Evolutionary conservation across 2,329 filamentous ascomycete species (phyloP), one percentile per base, ranked within the genome.

Genomic region (Sphaerulina populicola): DNA sequence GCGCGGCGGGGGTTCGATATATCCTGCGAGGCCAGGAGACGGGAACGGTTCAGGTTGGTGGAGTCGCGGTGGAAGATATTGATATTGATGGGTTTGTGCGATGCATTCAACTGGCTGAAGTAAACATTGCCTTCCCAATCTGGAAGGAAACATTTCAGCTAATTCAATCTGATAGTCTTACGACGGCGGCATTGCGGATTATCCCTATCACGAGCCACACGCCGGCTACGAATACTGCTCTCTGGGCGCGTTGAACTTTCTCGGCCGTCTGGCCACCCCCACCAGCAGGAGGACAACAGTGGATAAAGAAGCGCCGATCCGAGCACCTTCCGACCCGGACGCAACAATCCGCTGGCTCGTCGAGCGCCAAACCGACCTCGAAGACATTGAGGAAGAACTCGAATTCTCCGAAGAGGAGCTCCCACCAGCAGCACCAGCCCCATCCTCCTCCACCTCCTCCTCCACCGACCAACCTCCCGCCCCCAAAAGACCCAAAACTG

Each of bases 151-250:
- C 23, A 14, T 44, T 18, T 18, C 41, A 44, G 31, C 49, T 52
- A 42, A 54, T 15, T 11, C 2, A 78, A 83, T 43, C 21, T 18
- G 18, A 37, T 50, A 89, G 81, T 83, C 83, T 0, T 94, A 90
- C 64, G 89, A 95, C 60, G 88, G 88, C 4, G 90, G 90, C 5
- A 81, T 94, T 56, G 83, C 83, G 2, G 88, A 94, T 66, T 82
- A 80, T 33, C 82, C 83, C 0, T 82, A 81, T 54, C 83, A 89
- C 53, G 90, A 96, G 71, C 84, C 88, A 31, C 89, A 96, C 64
- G 86, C 88, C 60, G 93, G 93, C 15, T 91, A 94, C 67, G 89
- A 88, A 8, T 96, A 90, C 72, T 96, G 89, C 68, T 89, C 85
- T 6, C 78, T 96, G 48, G 82, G 81, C 9, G 85, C 88, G 4